Percentiles rank a stretch among this genome's conserved stretches.
These are phyloP conservation scores for Sporothrix pallida DNA, from an alignment of 2,329 filamentous ascomycete species.

Conservation along the genomic window DNA sequence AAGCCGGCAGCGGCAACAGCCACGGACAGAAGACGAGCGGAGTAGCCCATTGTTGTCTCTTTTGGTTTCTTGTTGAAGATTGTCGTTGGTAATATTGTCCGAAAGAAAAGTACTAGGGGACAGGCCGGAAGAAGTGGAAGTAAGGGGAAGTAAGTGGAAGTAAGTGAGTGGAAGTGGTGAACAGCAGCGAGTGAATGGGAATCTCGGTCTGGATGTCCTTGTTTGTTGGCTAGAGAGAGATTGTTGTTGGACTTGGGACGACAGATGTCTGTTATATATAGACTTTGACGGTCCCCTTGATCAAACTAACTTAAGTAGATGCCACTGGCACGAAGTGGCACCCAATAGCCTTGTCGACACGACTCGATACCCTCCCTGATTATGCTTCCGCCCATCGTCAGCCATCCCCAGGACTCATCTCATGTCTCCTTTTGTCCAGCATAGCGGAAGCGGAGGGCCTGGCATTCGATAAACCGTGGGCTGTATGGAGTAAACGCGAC, in stretches of 20 bases:
- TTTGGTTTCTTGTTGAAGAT: neutral
- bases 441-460: neutral
- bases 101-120: neutral
- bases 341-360: neutral
- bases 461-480: neutral
- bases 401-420: neutral
- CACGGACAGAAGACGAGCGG: neutral
- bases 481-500: neutral
- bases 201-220: neutral
- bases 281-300: neutral
- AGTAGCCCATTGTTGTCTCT: neutral
- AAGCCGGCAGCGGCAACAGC: conserved; percentile 3
- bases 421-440: neutral
- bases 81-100: too few relatives aligned
- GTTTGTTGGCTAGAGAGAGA: neutral
- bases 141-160: neutral
- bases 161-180: neutral
- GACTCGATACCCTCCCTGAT: neutral
- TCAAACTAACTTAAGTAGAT: neutral
- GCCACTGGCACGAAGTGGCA: neutral
- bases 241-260: neutral
- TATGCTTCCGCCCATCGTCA: neutral
- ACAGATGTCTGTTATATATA: conserved; percentile 2
- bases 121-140: neutral
- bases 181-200: neutral